Conservation (phyloP, 2,329 filamentous ascomycete genomes). For the Cyphellophora europaea region DNA sequence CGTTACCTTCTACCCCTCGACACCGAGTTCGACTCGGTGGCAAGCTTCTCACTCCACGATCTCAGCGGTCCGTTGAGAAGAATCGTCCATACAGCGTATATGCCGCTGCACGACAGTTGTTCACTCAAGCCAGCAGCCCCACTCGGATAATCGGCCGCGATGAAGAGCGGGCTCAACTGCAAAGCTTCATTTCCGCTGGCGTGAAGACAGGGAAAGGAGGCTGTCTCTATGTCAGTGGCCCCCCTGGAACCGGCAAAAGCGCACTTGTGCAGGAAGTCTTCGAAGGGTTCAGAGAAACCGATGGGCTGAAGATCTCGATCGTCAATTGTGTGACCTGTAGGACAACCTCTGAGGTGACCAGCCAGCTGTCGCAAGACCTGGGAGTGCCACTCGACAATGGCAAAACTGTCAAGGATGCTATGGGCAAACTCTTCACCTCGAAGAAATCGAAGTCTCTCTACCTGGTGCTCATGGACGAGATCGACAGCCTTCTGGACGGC, state of each 20-base stretch:
- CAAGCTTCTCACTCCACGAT: slow-evolving; percentile 66
- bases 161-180: slow-evolving; percentile 54
- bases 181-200: slow-evolving; percentile 58
- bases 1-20: slow-evolving; percentile 66
- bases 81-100: slow-evolving; percentile 67
- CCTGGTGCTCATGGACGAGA: slow-evolving; percentile 86
- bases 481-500: slow-evolving; percentile 83
- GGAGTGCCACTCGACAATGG: slow-evolving; percentile 49
- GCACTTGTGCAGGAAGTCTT: slow-evolving; percentile 80
- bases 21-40: slow-evolving; percentile 72
- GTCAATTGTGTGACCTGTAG: slow-evolving; percentile 98
- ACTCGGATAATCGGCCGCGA: slow-evolving; percentile 72
- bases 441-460: slow-evolving; percentile 51
- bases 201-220: slow-evolving; percentile 55
- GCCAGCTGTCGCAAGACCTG: slow-evolving; percentile 63
- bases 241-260: slow-evolving; percentile 93
- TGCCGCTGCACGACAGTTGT: slow-evolving; percentile 76
- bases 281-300: slow-evolving; percentile 43
- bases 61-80: slow-evolving; percentile 64
- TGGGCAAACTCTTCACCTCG: slow-evolving; percentile 63
- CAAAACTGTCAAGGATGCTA: slow-evolving; percentile 55
- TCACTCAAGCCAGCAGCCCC: slow-evolving; percentile 68
- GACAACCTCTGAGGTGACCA: slow-evolving; percentile 74
- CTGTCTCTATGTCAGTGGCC: slow-evolving; percentile 90
- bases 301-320: slow-evolving; percentile 58